Conservation (phyloP, 169 alveolate genomes). For the Cryptosporidium muris region DNA sequence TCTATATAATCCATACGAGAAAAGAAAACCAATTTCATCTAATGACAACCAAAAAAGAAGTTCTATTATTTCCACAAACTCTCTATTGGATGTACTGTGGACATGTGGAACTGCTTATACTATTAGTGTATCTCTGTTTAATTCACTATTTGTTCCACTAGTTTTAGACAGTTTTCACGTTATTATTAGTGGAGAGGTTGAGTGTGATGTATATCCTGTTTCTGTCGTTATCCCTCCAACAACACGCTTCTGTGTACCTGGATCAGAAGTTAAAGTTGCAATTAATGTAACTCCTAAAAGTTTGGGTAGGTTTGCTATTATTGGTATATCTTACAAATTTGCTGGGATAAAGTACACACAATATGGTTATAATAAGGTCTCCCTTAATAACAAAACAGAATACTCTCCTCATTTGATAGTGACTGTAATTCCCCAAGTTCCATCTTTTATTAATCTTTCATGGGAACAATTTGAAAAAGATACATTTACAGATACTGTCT, state of each 20-base stretch:
- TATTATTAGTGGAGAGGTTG: conserved; percentile 42
- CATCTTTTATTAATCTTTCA: neutral
- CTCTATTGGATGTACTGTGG: conserved; percentile 24
- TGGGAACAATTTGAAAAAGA: conserved; percentile 7
- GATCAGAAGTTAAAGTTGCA: conserved; percentile 60
- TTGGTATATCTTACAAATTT: conserved; percentile 62
- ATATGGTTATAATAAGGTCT: conserved; percentile 17
- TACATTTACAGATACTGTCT: neutral
- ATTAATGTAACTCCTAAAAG: conserved; percentile 38
- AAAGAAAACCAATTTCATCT: neutral
- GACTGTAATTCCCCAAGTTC: conserved; percentile 27
- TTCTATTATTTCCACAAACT: neutral
- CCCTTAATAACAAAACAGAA: conserved; percentile 3
- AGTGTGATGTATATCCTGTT: conserved; percentile 53
- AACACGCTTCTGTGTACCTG: conserved; percentile 43
- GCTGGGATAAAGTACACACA: conserved; percentile 39
- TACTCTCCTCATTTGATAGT: conserved; percentile 17
- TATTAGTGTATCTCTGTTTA: conserved; percentile 42
- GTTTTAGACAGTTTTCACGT: conserved; percentile 43
- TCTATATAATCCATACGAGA: conserved; percentile 55
- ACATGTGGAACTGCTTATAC: conserved; percentile 28
- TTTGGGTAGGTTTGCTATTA: conserved; percentile 14
- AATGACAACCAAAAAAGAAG: neutral
- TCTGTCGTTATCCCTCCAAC: conserved; percentile 63
- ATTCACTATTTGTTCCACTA: conserved; percentile 36